Evolutionary conservation across 352 stramenopile genomes (phyloP).

Genomic region (Aphanomyces cochlioides): DNA sequence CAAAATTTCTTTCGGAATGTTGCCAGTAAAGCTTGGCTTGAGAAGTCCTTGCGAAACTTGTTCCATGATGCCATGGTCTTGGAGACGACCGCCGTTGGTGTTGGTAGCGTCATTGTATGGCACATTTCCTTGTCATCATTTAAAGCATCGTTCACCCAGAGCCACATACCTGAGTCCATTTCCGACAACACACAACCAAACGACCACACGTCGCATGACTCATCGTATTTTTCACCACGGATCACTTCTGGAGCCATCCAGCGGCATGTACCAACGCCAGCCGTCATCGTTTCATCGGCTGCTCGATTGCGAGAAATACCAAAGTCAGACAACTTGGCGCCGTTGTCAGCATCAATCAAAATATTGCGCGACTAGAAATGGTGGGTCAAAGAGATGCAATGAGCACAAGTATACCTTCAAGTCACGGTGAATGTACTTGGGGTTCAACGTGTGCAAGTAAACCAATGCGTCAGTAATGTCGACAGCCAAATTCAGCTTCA

Average conservation of each 20-base stretch:
- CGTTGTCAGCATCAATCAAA: slow-evolving; percentile 53
- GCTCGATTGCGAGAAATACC: slow-evolving; percentile 59
- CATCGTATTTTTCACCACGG: slow-evolving; percentile 43
- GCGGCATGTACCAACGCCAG: slow-evolving; percentile 47
- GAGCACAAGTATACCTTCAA: slow-evolving; percentile 37
- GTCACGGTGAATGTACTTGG: slow-evolving; percentile 61
- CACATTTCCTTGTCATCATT: neutral
- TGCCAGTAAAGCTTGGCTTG: slow-evolving; percentile 51
- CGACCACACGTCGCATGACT: slow-evolving; percentile 52
- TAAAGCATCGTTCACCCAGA: neutral
- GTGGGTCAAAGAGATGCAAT: neutral
- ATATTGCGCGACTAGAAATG: slow-evolving; percentile 48
- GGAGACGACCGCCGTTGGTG: slow-evolving; percentile 10
- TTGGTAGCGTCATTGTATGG: slow-evolving; percentile 22
- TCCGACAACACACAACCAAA: slow-evolving; percentile 50
- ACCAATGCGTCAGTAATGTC: slow-evolving; percentile 65
- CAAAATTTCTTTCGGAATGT: slow-evolving; percentile 51
- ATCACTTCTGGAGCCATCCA: slow-evolving; percentile 58
- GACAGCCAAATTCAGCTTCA: slow-evolving; percentile 70
- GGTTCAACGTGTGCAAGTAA: slow-evolving; percentile 67
- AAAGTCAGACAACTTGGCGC: slow-evolving; percentile 68
- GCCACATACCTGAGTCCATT: slow-evolving; percentile 35
- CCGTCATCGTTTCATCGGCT: slow-evolving; percentile 61
- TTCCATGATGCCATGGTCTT: slow-evolving; percentile 48
- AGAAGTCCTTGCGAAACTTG: slow-evolving; percentile 58